phyloP scores from a whole-genome alignment of 164 flowering plant species.

The Saururus chinensis region DNA sequence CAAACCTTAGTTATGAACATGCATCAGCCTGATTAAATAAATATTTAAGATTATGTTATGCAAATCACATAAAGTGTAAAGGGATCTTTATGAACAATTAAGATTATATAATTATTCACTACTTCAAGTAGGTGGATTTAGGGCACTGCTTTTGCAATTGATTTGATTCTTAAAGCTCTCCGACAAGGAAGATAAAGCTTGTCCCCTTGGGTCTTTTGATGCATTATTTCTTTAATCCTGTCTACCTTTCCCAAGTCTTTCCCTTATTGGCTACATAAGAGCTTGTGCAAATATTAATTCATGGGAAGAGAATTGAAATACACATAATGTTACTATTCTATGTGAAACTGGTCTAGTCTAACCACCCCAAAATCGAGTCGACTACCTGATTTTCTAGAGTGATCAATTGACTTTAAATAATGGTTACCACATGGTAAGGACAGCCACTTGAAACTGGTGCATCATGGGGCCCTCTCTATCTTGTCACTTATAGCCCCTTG shows the following conservation, averaged over 20 bases:
- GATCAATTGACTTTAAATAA: not conserved
- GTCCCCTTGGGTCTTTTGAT: constrained; percentile 2
- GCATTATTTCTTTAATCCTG: not conserved
- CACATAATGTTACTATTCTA: not conserved
- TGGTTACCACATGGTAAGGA: not conserved
- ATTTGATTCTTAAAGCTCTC: constrained; percentile 4
- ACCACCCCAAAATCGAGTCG: not conserved
- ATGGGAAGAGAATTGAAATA: not conserved
- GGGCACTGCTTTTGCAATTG: not conserved
- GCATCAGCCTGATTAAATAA: no score
- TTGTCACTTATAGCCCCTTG: not conserved
- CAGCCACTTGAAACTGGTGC: not conserved
- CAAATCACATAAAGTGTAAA: not conserved
- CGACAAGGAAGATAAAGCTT: constrained; percentile 7
- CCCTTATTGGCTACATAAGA: not conserved
- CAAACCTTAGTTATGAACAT: no score
- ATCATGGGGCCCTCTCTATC: not conserved
- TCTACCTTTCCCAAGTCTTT: not conserved
- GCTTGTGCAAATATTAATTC: not conserved
- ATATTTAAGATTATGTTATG: no score
- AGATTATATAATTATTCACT: not conserved
- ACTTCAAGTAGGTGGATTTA: not conserved
- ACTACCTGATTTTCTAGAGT: no score
- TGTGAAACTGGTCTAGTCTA: not conserved
- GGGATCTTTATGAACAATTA: not conserved